Evolutionary conservation across 23 red algal species (phyloP).

Genomic region (Rhodosorus marinus): DNA sequence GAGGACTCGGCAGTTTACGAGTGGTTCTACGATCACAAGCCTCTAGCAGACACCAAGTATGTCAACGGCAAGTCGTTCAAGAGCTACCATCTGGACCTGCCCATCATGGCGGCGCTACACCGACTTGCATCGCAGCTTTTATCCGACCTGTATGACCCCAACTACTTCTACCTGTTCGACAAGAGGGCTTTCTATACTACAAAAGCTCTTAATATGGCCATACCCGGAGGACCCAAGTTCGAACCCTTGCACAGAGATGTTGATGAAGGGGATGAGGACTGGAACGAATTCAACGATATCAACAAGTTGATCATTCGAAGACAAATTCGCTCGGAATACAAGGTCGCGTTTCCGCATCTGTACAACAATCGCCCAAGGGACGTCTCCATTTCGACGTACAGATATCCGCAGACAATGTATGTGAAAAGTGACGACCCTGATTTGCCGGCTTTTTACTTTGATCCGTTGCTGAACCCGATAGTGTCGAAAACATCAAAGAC

Average conservation of each 20-base stretch:
- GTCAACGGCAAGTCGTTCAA: constrained; percentile 57
- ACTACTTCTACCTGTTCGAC: constrained; percentile 74
- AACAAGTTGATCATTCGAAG: constrained; percentile 73
- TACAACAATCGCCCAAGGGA: constrained; percentile 67
- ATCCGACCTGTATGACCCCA: constrained; percentile 56
- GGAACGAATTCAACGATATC: constrained; percentile 98
- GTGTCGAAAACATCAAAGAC: constrained; percentile 8
- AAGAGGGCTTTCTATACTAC: constrained; percentile 73
- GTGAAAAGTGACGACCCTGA: constrained; percentile 56
- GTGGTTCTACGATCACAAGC: constrained; percentile 71
- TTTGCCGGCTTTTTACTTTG: constrained; percentile 67
- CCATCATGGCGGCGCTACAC: constrained; percentile 64
- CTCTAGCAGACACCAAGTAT: constrained; percentile 26
- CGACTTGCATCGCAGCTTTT: constrained; percentile 52
- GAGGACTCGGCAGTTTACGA: constrained; percentile 69
- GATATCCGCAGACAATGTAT: constrained; percentile 45
- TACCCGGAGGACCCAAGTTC: constrained; percentile 92
- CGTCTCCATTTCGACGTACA: constrained; percentile 39
- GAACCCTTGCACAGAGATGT: constrained; percentile 53
- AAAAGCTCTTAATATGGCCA: constrained; percentile 64
- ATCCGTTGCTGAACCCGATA: constrained; percentile 55
- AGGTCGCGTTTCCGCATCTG: constrained; percentile 65
- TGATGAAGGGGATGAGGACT: constrained; percentile 57
- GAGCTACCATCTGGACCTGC: constrained; percentile 44
- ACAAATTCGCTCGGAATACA: constrained; percentile 73